Percentiles rank a stretch among this genome's conserved stretches.
phyloP scores from a whole-genome alignment of 2,329 filamentous ascomycete genomes.

The Nemania serpens region DNA sequence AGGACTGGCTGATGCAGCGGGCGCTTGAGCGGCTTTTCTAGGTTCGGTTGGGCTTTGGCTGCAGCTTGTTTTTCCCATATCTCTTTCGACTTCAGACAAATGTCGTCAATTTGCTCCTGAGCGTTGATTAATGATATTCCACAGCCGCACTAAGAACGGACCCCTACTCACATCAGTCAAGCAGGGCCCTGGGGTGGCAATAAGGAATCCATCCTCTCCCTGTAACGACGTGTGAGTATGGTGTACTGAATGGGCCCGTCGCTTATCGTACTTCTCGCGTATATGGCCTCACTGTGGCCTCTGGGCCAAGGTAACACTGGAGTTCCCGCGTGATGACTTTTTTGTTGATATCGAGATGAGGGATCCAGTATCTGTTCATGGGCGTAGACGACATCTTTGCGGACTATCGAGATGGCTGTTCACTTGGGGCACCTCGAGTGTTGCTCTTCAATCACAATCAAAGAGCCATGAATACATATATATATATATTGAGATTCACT shows the following conservation, averaged over 20 bases:
- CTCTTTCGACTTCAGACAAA: conserved; percentile 62
- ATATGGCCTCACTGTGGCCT: conserved; percentile 61
- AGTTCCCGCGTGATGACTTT: conserved; percentile 64
- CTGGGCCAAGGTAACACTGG: conserved; percentile 62
- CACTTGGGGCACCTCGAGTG: conserved; percentile 14
- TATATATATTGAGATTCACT: conserved; percentile 25
- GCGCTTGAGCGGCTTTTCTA: conserved; percentile 58
- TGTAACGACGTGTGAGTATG: conserved; percentile 41
- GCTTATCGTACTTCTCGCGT: conserved; percentile 56
- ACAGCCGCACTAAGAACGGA: conserved; percentile 12
- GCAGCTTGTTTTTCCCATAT: conserved; percentile 62
- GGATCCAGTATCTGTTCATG: conserved; percentile 66
- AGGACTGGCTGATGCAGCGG: conserved; percentile 61
- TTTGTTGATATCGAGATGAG: conserved; percentile 62
- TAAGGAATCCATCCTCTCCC: conserved; percentile 66
- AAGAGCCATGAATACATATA: conserved; percentile 29
- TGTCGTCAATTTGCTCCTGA: conserved; percentile 67
- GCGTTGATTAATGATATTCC: conserved; percentile 22
- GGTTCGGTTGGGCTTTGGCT: conserved; percentile 51
- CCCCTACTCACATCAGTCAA: conserved; percentile 59
- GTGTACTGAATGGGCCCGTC: conserved; percentile 24
- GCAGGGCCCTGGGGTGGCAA: conserved; percentile 61
- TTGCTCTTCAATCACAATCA: conserved; percentile 15
- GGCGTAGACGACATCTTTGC: conserved; percentile 44
- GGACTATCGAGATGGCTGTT: conserved; percentile 9